phyloP scores from a whole-genome alignment of 1,139 yeast genomes.

The Yamadazyma kanchanaburiensis region DNA sequence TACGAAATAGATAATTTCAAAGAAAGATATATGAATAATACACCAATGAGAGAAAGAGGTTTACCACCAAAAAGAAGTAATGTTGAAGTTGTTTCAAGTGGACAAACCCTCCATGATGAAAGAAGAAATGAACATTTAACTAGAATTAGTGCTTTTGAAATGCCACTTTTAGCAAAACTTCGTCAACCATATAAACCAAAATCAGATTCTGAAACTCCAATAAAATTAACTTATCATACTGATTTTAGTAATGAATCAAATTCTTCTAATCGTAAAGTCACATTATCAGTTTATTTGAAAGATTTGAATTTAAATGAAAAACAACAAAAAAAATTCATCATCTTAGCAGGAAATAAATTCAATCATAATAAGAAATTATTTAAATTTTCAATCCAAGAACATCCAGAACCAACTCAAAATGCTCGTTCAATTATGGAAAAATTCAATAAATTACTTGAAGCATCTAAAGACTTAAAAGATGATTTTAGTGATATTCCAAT shows the following conservation, averaged over 20 bases:
- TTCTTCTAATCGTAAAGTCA: constrained; percentile 70
- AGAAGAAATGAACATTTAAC: constrained; percentile 50
- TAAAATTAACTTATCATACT: constrained; percentile 67
- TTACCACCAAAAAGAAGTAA: constrained; percentile 41
- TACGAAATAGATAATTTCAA: constrained; percentile 46
- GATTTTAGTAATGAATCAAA: constrained; percentile 70
- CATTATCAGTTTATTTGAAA: constrained; percentile 49
- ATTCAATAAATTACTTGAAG: constrained; percentile 56
- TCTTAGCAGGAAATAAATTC: constrained; percentile 77
- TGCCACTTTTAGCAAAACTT: constrained; percentile 77
- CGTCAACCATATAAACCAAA: constrained; percentile 60
- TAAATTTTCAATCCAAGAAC: constrained; percentile 60
- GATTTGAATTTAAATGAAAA: constrained; percentile 51
- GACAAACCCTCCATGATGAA: constrained; percentile 34
- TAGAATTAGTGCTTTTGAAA: constrained; percentile 85
- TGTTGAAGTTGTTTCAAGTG: constrained; percentile 35
- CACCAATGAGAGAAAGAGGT: constrained; percentile 36
- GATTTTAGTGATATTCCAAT: constrained; percentile 81
- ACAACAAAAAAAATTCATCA: constrained; percentile 70
- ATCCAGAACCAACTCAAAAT: constrained; percentile 80
- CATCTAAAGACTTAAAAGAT: constrained; percentile 58
- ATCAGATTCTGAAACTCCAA: constrained; percentile 44
- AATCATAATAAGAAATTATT: constrained; percentile 58
- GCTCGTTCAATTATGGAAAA: constrained; percentile 69
- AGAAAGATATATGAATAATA: constrained; percentile 44